Conservation (phyloP, 768 basidiomycete genomes). For the Serpula lacrymans region DNA sequence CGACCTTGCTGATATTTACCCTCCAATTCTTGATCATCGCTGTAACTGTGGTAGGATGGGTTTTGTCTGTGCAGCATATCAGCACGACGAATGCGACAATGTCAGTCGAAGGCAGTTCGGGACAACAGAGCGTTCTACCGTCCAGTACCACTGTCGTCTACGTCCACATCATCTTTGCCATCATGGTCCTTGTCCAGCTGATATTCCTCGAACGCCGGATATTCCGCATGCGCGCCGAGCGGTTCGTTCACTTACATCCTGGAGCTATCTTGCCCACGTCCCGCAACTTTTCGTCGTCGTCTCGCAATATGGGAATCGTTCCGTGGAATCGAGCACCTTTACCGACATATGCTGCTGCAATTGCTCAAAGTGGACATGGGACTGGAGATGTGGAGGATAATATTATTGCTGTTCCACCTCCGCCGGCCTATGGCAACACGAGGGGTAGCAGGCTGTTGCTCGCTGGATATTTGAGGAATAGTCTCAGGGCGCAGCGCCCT, state of each 20-base stretch:
- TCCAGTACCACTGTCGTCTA: conserved; percentile 55
- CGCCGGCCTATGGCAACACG: conserved; percentile 75
- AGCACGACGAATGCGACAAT: background rate
- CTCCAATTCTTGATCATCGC: conserved; percentile 28
- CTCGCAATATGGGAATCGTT: conserved; percentile 11
- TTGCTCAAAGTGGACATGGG: conserved; percentile 64
- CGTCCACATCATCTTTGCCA: conserved; percentile 59
- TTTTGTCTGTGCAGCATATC: too few species aligned
- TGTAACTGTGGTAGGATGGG: too few species aligned
- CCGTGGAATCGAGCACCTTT: conserved; percentile 73
- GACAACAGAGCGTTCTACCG: conserved; percentile 3
- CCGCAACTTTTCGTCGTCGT: too few species aligned
- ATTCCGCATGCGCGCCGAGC: conserved; percentile 64
- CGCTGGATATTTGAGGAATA: conserved; percentile 46
- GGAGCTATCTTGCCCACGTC: conserved; percentile 51
- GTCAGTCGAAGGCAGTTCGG: too few species aligned
- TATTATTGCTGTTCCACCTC: conserved; percentile 63
- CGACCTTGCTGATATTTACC: conserved; percentile 40
- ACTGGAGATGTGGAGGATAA: conserved; percentile 77
- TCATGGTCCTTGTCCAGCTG: conserved; percentile 48
- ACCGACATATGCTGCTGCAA: conserved; percentile 66
- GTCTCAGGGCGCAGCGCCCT: conserved; percentile 48
- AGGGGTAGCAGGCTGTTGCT: conserved; percentile 65
- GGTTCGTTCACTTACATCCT: conserved; percentile 56
- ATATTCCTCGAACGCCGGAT: conserved; percentile 63